Evolutionary conservation across 2,329 filamentous ascomycete species (phyloP), one percentile per base, ranked within the genome.

Genomic region (Trichoderma harzianum): DNA sequence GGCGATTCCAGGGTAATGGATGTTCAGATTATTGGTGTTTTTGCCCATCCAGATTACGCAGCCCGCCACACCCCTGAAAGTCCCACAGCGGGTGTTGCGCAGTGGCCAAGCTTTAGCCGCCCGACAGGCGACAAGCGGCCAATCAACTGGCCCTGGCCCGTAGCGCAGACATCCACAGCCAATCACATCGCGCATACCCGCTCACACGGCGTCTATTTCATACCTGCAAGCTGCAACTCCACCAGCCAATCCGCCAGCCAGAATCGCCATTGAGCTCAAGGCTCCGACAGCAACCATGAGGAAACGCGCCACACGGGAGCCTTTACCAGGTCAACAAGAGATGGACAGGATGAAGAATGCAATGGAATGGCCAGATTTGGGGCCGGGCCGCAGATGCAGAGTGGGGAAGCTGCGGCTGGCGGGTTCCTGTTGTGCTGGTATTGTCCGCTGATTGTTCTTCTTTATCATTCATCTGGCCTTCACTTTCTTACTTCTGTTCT

Each of bases 131-230:
- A 77, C 74, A 75, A 74, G 72, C 74, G 73, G 58, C 78, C 78
- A 78, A 79, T 78, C 76, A 78, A 72, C 74, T 68, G 32, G 1
- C 60, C 62, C 65, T 66, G 55, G 60, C 69, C 69, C 63, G 73
- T 70, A 76, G 79, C 79, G 80, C 78, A 69, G 77, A 80, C 60
- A 53, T 18, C 14, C 43, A 18, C 62, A 66, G 53, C 80, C 80
- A 81, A 81, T 80, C 65, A 76, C 30, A 12, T 21, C 7, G 34
- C 30, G 24, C 32, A 14, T 60, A 58, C 32, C 61, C 75, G 70
- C 69, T 74, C 74, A 70, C 69, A 73, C 75, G 80, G 83, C 83
- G 83, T 81, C 80, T 83, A 82, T 80, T 72, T 68, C 70, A 72
- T 68, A 72, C 57, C 21, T 62, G 55, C 39, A 47, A 36, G 43